phyloP scores from a whole-genome alignment of 352 stramenopile genomes.

The Achlya hypogyna region DNA sequence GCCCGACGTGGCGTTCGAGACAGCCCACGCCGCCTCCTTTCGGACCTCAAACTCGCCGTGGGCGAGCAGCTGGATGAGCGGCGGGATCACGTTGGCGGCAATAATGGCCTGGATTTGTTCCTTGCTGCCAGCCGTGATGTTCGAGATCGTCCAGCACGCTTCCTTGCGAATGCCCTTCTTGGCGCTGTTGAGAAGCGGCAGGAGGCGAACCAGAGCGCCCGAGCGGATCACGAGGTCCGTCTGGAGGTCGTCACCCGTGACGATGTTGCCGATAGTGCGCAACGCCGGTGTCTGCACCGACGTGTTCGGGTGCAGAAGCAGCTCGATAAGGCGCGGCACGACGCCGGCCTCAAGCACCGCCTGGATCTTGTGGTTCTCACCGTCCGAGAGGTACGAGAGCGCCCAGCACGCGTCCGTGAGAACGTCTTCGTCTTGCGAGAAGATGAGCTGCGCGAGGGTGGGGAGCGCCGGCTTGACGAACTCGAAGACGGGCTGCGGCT shows the following conservation, averaged over 20 bases:
- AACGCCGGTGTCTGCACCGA: slow-evolving; percentile 95
- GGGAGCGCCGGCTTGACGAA: slow-evolving; percentile 89
- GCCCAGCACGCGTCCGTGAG: slow-evolving; percentile 99
- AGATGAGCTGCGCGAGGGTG: slow-evolving; percentile 93
- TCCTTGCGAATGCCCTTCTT: slow-evolving; percentile 80
- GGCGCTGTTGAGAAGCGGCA: slow-evolving; percentile 58
- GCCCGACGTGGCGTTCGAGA: slow-evolving; percentile 68
- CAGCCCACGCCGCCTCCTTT: slow-evolving; percentile 80
- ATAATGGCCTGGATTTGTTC: slow-evolving; percentile 74
- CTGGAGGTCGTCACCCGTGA: slow-evolving; percentile 90
- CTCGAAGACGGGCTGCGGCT: slow-evolving; percentile 92
- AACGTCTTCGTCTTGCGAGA: slow-evolving; percentile 95
- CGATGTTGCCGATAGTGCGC: slow-evolving; percentile 95
- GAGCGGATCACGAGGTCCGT: slow-evolving; percentile 62
- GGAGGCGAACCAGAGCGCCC: slow-evolving; percentile 37
- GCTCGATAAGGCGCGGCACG: slow-evolving; percentile 89
- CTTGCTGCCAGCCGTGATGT: slow-evolving; percentile 62
- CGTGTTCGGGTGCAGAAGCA: slow-evolving; percentile 88
- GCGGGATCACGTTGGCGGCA: slow-evolving; percentile 62
- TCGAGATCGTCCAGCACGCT: slow-evolving; percentile 76
- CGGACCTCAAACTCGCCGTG: slow-evolving; percentile 65
- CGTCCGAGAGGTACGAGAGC: slow-evolving; percentile 97
- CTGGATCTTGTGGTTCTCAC: slow-evolving; percentile 96
- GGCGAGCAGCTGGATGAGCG: slow-evolving; percentile 47
- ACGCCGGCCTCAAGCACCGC: slow-evolving; percentile 95